Conservation (phyloP, 768 basidiomycete species). For the Termitomyces sp. region DNA sequence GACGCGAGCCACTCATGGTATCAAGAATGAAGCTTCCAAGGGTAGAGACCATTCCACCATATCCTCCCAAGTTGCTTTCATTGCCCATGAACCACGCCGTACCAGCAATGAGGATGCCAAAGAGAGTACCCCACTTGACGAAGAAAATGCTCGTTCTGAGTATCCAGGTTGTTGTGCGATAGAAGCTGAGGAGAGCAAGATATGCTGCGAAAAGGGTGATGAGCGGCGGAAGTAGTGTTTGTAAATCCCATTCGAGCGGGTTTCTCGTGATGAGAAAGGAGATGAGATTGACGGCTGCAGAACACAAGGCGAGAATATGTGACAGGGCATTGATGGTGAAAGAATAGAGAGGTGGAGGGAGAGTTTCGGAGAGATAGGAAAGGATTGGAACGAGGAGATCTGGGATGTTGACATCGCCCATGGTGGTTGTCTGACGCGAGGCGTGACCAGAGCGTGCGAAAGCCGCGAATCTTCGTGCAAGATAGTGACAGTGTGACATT, state of each 20-base stretch:
- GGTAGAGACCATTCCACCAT: slow-evolving; percentile 32
- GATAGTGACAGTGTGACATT: background rate
- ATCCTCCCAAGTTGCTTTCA: slow-evolving; percentile 28
- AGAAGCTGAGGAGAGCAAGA: slow-evolving; percentile 69
- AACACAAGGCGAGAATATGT: slow-evolving; percentile 44
- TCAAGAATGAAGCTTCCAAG: slow-evolving; percentile 38
- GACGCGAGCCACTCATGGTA: slow-evolving; percentile 32
- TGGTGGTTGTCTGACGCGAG: slow-evolving; percentile 11
- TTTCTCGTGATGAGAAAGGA: slow-evolving; percentile 41
- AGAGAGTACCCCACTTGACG: slow-evolving; percentile 70
- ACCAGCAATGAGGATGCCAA: slow-evolving; percentile 48
- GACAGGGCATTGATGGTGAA: slow-evolving; percentile 47
- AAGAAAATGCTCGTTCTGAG: slow-evolving; percentile 63
- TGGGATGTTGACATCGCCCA: slow-evolving; percentile 32
- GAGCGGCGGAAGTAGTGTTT: slow-evolving; percentile 67
- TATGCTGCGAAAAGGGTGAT: slow-evolving; percentile 70
- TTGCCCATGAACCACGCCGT: slow-evolving; percentile 49
- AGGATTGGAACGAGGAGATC: slow-evolving; percentile 49
- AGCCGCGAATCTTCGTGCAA: background rate
- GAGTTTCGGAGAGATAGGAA: slow-evolving; percentile 42
- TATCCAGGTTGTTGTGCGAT: slow-evolving; percentile 75
- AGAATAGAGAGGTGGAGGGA: slow-evolving; percentile 54
- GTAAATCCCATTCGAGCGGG: slow-evolving; percentile 60
- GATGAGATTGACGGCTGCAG: slow-evolving; percentile 43
- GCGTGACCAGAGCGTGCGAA: background rate